Percentiles rank a stretch among this genome's conserved stretches.
phyloP scores from a whole-genome alignment of 1,284 basidiomycete species.

The Sparassis latifolia region DNA sequence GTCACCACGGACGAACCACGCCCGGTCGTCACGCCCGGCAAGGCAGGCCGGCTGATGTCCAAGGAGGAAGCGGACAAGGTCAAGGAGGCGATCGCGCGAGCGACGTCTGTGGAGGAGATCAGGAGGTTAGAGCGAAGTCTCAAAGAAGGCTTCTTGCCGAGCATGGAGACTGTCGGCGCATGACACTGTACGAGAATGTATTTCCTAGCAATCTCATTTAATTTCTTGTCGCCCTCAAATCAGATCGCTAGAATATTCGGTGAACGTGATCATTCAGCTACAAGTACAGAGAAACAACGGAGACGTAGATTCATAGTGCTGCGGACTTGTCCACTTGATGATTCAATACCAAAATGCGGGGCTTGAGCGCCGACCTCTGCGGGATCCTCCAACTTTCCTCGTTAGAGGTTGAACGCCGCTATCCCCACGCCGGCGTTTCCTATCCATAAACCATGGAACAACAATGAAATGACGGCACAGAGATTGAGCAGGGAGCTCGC shows the following conservation, averaged over 20 bases:
- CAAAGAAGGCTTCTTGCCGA: conserved; percentile 80
- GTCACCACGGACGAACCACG: conserved; percentile 71
- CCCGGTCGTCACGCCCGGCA: conserved; percentile 46
- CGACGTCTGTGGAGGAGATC: conserved; percentile 88
- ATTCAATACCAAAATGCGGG: too few species aligned
- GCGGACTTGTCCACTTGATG: too few species aligned
- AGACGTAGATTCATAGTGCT: too few species aligned
- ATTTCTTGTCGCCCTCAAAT: too few species aligned
- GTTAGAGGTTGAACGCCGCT: conserved; percentile 6
- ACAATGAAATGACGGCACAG: conserved; percentile 50
- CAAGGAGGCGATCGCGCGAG: conserved; percentile 85
- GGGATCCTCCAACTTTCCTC: too few species aligned
- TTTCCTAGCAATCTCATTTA: neutral
- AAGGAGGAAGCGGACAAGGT: conserved; percentile 90
- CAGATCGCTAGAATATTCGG: too few species aligned
- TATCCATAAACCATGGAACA: conserved; percentile 71
- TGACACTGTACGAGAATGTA: conserved; percentile 28
- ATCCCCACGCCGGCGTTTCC: conserved; percentile 41
- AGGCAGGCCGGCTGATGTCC: conserved; percentile 83
- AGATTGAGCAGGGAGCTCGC: conserved; percentile 65
- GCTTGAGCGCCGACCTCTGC: too few species aligned
- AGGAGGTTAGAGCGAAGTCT: conserved; percentile 82
- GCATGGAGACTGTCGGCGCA: conserved; percentile 69
- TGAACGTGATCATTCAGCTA: too few species aligned
- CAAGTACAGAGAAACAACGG: too few species aligned